Evolutionary conservation across 306 rosid species (phyloP).

Genomic region (Pueraria montana): DNA sequence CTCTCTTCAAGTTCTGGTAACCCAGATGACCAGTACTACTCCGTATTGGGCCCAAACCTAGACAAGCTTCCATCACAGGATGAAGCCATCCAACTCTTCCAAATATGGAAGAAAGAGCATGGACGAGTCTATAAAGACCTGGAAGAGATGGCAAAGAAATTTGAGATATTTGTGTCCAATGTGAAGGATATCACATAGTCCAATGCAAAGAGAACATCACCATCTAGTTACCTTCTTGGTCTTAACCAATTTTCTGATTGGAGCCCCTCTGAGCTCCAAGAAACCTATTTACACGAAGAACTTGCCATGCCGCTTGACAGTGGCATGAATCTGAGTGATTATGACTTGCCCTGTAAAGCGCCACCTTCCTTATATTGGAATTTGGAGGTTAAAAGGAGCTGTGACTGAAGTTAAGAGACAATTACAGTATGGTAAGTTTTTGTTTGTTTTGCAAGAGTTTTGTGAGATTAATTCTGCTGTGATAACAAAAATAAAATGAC

Average conservation of each 20-base stretch:
- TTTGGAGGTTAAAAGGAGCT: constrained; percentile 60
- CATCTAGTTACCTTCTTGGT: constrained; percentile 48
- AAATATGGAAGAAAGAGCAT: constrained; percentile 61
- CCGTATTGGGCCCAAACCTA: constrained; percentile 48
- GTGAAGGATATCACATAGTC: constrained; percentile 53
- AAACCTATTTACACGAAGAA: not conserved
- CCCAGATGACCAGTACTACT: constrained; percentile 41
- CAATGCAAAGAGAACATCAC: constrained; percentile 49
- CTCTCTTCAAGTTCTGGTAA: constrained; percentile 42
- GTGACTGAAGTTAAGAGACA: constrained; percentile 65
- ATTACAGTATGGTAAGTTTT: constrained; percentile 57
- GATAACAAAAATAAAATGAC: no score
- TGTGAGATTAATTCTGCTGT: no score
- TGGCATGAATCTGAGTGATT: constrained; percentile 1
- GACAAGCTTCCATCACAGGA: constrained; percentile 55
- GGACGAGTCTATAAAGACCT: constrained; percentile 50
- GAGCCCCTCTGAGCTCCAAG: constrained; percentile 61
- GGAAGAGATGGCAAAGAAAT: constrained; percentile 58
- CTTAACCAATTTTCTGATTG: constrained; percentile 63
- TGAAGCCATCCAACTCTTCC: constrained; percentile 55
- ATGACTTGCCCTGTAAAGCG: constrained; percentile 34
- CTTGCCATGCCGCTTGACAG: constrained; percentile 35
- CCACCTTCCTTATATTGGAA: constrained; percentile 67
- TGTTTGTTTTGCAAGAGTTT: no score
- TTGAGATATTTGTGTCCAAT: constrained; percentile 61